A percentile compares a stretch with the other conserved stretches of the same genome.
Evolutionary conservation across 768 basidiomycete genomes (phyloP).

Genomic region (Nidularia sp.): DNA sequence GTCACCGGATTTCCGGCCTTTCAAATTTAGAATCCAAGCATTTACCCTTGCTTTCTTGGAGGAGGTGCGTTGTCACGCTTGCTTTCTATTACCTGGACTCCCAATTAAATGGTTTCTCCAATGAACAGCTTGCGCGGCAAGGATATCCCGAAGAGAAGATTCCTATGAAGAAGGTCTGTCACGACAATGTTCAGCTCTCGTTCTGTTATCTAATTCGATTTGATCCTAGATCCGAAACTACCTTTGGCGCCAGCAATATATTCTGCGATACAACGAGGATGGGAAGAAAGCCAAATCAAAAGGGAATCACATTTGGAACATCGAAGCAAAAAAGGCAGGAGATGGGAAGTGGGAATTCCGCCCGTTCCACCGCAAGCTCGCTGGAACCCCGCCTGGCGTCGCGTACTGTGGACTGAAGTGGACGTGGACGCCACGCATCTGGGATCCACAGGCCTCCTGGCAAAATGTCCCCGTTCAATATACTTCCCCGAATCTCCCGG

Average conservation of each 20-base stretch:
- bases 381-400: slow-evolving; percentile 75
- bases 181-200: neutral
- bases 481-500: slow-evolving; percentile 74
- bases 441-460: slow-evolving; percentile 93
- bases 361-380: slow-evolving; percentile 83
- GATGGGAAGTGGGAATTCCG: slow-evolving; percentile 85
- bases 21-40: slow-evolving; percentile 98
- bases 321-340: slow-evolving; percentile 82
- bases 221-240: slow-evolving; percentile 78
- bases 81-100: neutral
- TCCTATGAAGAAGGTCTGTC: slow-evolving; percentile 88
- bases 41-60: slow-evolving; percentile 96
- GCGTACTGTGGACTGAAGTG: slow-evolving; percentile 81
- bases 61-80: slow-evolving; percentile 48
- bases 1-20: slow-evolving; percentile 93
- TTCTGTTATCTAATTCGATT: slow-evolving; percentile 4
- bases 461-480: slow-evolving; percentile 76
- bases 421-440: slow-evolving; percentile 90
- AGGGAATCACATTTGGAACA: slow-evolving; percentile 99
- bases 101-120: neutral
- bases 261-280: slow-evolving; percentile 97
- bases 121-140: slow-evolving; percentile 68
- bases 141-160: slow-evolving; percentile 93
- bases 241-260: slow-evolving; percentile 91
- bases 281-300: slow-evolving; percentile 99